Evolutionary conservation across 495 filamentous ascomycete species (phyloP).

Genomic region (Rhypophila decipiens): DNA sequence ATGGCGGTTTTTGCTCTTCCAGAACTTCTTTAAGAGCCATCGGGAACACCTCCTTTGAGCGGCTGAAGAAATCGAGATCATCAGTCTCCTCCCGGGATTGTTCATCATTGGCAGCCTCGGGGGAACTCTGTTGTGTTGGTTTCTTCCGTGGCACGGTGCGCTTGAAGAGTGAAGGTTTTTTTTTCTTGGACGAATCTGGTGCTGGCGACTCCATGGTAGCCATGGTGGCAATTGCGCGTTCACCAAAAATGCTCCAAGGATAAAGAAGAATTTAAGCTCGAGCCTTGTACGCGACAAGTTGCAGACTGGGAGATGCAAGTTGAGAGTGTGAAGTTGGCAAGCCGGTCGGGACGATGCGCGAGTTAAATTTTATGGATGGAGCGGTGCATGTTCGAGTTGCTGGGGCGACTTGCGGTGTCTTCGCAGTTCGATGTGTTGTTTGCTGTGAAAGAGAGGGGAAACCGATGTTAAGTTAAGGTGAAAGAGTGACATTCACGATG

Average conservation of each 20-base stretch:
- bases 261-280: too few relatives aligned
- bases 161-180: slow-evolving; percentile 63
- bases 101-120: background rate
- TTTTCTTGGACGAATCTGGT: slow-evolving; percentile 23
- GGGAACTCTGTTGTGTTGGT: slow-evolving; percentile 8
- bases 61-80: slow-evolving; percentile 57
- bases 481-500: background rate
- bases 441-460: background rate
- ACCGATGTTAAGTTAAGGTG: background rate
- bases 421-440: background rate
- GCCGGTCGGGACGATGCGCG: too few relatives aligned
- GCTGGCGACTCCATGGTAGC: slow-evolving; percentile 3
- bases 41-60: slow-evolving; percentile 56
- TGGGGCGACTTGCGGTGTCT: background rate
- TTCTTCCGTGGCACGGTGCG: slow-evolving; percentile 46
- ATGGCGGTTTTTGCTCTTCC: background rate
- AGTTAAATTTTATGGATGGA: background rate
- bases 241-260: too few relatives aligned
- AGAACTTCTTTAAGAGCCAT: slow-evolving; percentile 48
- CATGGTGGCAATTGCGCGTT: slow-evolving; percentile 12
- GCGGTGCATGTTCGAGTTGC: background rate
- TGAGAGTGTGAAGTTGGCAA: too few relatives aligned
- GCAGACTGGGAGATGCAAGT: too few relatives aligned
- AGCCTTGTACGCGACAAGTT: too few relatives aligned
- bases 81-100: slow-evolving; percentile 28